Percentiles rank a stretch among this genome's conserved stretches.
These are phyloP conservation scores for Xylariaceae sp. DNA, from an alignment of 2,329 filamentous ascomycete species.

Conservation along the genomic window DNA sequence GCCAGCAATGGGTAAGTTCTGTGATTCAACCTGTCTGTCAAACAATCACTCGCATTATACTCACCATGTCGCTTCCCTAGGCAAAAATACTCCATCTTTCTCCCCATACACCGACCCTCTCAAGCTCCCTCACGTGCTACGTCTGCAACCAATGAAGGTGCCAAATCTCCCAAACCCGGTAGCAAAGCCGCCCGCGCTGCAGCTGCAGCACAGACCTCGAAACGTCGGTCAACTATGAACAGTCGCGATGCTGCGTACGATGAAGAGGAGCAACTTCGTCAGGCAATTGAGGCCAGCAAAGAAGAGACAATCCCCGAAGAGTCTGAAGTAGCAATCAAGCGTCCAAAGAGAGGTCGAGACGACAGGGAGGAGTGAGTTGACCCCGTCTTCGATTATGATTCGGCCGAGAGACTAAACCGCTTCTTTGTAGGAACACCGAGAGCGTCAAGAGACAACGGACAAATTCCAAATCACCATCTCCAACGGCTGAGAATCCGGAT, in stretches of 20 bases:
- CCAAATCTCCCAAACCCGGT: slow-evolving; percentile 50
- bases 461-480: slow-evolving; percentile 66
- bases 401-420: slow-evolving; percentile 23
- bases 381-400: slow-evolving; percentile 8
- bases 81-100: slow-evolving; percentile 63
- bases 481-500: slow-evolving; percentile 46
- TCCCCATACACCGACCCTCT: slow-evolving; percentile 56
- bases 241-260: slow-evolving; percentile 93
- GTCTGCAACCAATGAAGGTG: slow-evolving; percentile 61
- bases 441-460: slow-evolving; percentile 80
- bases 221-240: slow-evolving; percentile 94
- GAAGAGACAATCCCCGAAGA: slow-evolving; percentile 61
- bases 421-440: slow-evolving; percentile 59
- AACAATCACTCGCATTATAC: background rate
- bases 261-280: slow-evolving; percentile 82
- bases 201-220: slow-evolving; percentile 55
- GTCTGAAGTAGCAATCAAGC: slow-evolving; percentile 53
- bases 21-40: too few relatives aligned
- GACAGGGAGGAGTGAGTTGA: slow-evolving; percentile 86
- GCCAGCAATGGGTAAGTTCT: slow-evolving; percentile 76
- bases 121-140: slow-evolving; percentile 57
- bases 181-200: slow-evolving; percentile 54
- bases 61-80: slow-evolving; percentile 34
- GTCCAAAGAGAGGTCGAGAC: slow-evolving; percentile 79
- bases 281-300: slow-evolving; percentile 93